These are phyloP conservation scores for Polytrichum formosum DNA, from an alignment of 225 moss, liverwort and hornwort genomes.

Conservation along the genomic window DNA sequence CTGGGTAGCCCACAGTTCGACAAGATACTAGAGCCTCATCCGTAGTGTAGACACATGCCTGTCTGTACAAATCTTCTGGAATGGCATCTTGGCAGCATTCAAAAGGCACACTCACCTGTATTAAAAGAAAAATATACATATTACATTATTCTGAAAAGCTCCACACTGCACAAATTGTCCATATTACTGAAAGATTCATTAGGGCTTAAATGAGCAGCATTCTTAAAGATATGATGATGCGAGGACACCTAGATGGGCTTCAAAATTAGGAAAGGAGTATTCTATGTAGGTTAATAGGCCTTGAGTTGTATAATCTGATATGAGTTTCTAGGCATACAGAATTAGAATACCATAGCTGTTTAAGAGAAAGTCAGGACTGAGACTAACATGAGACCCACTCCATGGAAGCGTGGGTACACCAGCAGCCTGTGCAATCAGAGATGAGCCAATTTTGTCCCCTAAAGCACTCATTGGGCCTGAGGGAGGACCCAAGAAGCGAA, in stretches of 20 bases:
- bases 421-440: slow-evolving; percentile 93
- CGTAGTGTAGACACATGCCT: slow-evolving; percentile 81
- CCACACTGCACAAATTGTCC: too few species aligned
- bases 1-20: slow-evolving; percentile 81
- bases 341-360: too few species aligned
- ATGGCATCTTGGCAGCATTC: slow-evolving; percentile 59
- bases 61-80: slow-evolving; percentile 71
- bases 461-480: slow-evolving; percentile 94
- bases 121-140: not conserved
- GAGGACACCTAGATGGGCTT: too few species aligned
- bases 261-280: too few species aligned
- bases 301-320: too few species aligned
- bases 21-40: slow-evolving; percentile 87
- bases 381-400: slow-evolving; percentile 76
- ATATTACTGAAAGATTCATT: too few species aligned
- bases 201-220: too few species aligned
- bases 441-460: slow-evolving; percentile 96
- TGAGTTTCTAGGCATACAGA: too few species aligned
- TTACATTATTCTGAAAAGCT: too few species aligned
- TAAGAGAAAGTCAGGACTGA: too few species aligned
- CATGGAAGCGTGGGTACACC: slow-evolving; percentile 94
- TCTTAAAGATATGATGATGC: too few species aligned
- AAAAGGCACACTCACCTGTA: slow-evolving; percentile 76
- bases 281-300: too few species aligned
- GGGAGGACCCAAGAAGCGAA: slow-evolving; percentile 89